Base-by-base conservation (phyloP, 2,329 filamentous ascomycete genomes). In the Trichophyton verrucosum region DNA sequence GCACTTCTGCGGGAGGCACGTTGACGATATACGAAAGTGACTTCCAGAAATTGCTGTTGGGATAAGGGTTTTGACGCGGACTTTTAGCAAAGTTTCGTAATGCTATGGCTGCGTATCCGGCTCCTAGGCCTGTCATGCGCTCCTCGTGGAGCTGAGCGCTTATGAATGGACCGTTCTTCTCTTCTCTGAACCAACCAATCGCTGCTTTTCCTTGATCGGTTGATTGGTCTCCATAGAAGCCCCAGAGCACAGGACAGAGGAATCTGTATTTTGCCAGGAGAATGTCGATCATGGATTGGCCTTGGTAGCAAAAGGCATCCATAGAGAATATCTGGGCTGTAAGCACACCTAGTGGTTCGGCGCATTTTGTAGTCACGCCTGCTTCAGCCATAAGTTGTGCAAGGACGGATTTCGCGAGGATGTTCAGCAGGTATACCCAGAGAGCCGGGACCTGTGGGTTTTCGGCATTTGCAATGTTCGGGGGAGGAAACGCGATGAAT, bases 221-320 rank as follows among this genome's bases (percentile, higher is more conserved):
- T 63, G 80, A 85, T 71, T 95, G 89, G 64, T 79, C 84, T 24
- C 89, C 91, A 49, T 83, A 81, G 65, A 91, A 83, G 17, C 92
- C 92, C 71, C 95, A 97, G 0, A 99, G 78, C 1, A 91, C 86
- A 0, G 94, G 92, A 68, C 90, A 95, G 2, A 83, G 80, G 15
- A 88, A 79, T 62, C 91, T 85, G 68, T 89, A 88, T 73, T 97
- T 96, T 60, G 91, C 86, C 68, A 95, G 86, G 33, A 97, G 79
- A 62, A 97, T 88, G 70, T 95, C 89, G 59, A 90, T 86, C 61
- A 95, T 78, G 0, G 86, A 81, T 56, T 81, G 74, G 7, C 84
- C 86, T 58, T 85, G 81, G 80, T 85, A 88, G 60, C 81, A 77
- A 68, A 89, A 87, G 15, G 83, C 79, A 17, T 82, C 79, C 59